Evolutionary conservation across 1,284 basidiomycete species (phyloP).

Genomic region (Leccinum fallax): DNA sequence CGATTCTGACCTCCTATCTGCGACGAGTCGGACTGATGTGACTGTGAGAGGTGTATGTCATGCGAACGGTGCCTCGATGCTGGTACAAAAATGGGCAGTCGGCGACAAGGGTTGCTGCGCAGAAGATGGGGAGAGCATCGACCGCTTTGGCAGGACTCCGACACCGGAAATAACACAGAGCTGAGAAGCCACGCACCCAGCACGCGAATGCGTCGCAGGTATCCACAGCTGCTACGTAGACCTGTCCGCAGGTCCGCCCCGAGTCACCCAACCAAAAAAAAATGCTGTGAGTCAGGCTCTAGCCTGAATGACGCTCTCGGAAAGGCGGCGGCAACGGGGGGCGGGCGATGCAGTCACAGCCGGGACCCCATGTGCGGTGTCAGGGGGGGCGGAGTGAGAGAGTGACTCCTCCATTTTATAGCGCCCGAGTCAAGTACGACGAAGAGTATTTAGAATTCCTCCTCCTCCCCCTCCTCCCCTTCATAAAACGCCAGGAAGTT

Average conservation of each 20-base stretch:
- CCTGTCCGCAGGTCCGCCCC: neutral
- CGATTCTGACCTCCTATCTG: neutral
- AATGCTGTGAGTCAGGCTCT: conserved; percentile 9
- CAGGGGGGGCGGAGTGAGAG: conserved; percentile 26
- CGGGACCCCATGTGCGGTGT: conserved; percentile 26
- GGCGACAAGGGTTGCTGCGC: conserved; percentile 4
- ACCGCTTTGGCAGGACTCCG: conserved; percentile 1
- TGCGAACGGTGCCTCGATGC: conserved; percentile 1
- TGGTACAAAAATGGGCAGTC: conserved; percentile 2
- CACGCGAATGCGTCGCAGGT: neutral
- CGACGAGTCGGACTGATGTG: neutral
- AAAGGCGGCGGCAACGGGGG: conserved; percentile 6
- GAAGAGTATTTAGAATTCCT: conserved; percentile 25
- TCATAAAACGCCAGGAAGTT: conserved; percentile 12
- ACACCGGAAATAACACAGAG: conserved; percentile 4
- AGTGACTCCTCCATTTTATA: conserved; percentile 34
- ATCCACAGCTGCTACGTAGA: neutral
- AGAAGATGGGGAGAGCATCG: conserved; percentile 4
- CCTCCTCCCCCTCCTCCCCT: neutral
- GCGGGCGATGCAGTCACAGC: conserved; percentile 9
- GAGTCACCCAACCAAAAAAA: neutral
- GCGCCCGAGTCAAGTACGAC: conserved; percentile 24
- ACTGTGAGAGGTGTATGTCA: neutral
- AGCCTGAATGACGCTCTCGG: neutral
- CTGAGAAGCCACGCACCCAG: neutral